Percentiles rank a stretch among this genome's conserved stretches.
Conservation (phyloP, 768 basidiomycete species). For the Paxillus rubicundulus region DNA sequence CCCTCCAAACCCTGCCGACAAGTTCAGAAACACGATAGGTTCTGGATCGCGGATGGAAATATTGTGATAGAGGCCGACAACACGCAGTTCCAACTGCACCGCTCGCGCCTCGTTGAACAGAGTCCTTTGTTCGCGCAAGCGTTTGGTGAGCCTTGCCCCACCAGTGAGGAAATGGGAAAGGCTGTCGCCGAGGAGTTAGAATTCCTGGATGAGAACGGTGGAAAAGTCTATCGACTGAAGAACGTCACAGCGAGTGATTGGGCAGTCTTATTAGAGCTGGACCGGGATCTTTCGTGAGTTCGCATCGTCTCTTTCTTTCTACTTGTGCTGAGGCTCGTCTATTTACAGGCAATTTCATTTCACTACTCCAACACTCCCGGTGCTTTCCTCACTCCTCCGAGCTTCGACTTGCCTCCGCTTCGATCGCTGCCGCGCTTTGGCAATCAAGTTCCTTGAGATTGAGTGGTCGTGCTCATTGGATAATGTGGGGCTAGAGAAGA, state of each 20-base stretch:
- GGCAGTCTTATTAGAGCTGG: not conserved
- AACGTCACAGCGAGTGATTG: not conserved
- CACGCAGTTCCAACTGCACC: conserved; percentile 35
- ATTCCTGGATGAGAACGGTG: not conserved
- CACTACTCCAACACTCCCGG: conserved; percentile 25
- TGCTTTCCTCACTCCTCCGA: conserved; percentile 34
- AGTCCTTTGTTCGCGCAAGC: conserved; percentile 34
- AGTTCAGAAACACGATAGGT: conserved; percentile 11
- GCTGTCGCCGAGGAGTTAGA: not conserved
- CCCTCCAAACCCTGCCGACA: not conserved
- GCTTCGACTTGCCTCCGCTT: conserved; percentile 36
- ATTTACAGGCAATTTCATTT: conserved; percentile 23
- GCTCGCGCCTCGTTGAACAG: conserved; percentile 30
- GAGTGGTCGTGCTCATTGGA: conserved; percentile 31
- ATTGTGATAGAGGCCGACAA: conserved; percentile 33
- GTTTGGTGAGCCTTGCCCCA: conserved; percentile 13
- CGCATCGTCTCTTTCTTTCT: not conserved
- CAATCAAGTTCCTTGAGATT: conserved; percentile 28
- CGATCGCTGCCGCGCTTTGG: conserved; percentile 25
- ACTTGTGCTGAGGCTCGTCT: not conserved
- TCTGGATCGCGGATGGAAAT: conserved; percentile 37
- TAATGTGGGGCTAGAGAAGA: conserved; percentile 3
- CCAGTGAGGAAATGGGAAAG: not conserved
- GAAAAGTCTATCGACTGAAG: not conserved
- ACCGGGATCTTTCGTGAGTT: conserved; percentile 1